phyloP scores from a whole-genome alignment of 2,329 filamentous ascomycete genomes.

The Aureobasidium vineae region DNA sequence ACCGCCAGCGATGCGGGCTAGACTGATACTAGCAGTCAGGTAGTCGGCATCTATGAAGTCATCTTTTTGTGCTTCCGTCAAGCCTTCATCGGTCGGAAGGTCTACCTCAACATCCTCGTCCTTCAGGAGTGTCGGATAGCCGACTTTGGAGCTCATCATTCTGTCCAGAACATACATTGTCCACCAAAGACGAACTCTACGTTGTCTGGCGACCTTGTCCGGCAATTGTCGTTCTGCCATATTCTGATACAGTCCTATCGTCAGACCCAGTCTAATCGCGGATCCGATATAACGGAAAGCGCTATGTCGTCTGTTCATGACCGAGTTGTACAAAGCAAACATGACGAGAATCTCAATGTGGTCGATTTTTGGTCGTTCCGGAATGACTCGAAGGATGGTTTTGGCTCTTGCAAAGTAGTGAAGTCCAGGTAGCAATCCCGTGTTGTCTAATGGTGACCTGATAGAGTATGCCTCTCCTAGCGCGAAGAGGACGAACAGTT shows the following conservation, averaged over 20 bases:
- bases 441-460: conserved; percentile 38
- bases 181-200: conserved; percentile 40
- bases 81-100: conserved; percentile 41
- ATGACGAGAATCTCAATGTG: conserved; percentile 48
- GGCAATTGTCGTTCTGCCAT: conserved; percentile 44
- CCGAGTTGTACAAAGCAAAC: conserved; percentile 48
- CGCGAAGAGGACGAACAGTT: conserved; percentile 49
- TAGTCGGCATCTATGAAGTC: conserved; percentile 42
- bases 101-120: conserved; percentile 45
- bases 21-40: conserved; percentile 43
- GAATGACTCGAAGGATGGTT: conserved; percentile 42
- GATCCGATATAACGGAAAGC: conserved; percentile 48
- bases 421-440: conserved; percentile 44
- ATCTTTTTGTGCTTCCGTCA: conserved; percentile 32
- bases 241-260: conserved; percentile 48
- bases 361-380: conserved; percentile 47
- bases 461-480: conserved; percentile 50
- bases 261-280: conserved; percentile 46
- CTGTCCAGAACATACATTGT: conserved; percentile 39
- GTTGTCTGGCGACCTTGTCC: conserved; percentile 39
- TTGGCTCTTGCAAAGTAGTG: conserved; percentile 47
- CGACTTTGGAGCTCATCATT: conserved; percentile 40
- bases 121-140: conserved; percentile 37
- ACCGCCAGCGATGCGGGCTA: conserved; percentile 40
- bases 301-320: conserved; percentile 48